These are phyloP conservation scores for Suhomyces kilbournensis DNA, from an alignment of 805 yeast species.

Conservation along the genomic window DNA sequence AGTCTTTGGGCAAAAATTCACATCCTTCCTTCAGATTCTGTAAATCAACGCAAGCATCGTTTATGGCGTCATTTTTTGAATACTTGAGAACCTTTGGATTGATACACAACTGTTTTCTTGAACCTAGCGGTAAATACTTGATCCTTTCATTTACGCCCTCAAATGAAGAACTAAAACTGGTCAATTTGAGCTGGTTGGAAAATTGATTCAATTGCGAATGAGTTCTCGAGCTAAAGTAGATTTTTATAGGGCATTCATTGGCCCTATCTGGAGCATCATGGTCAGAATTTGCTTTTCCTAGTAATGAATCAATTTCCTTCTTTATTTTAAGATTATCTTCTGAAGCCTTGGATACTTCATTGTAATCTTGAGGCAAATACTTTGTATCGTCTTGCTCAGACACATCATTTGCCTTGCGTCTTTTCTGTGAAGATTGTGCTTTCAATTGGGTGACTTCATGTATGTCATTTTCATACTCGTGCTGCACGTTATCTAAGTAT, in stretches of 20 bases:
- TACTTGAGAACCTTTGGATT: slow-evolving; percentile 56
- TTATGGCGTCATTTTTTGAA: slow-evolving; percentile 49
- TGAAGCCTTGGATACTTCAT: slow-evolving; percentile 19
- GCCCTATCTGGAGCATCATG: slow-evolving; percentile 12
- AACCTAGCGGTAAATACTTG: slow-evolving; percentile 73
- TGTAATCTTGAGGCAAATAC: slow-evolving; percentile 35
- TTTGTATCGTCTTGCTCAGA: slow-evolving; percentile 8
- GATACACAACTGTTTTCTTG: slow-evolving; percentile 82
- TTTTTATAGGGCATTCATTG: slow-evolving; percentile 37
- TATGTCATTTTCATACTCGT: slow-evolving; percentile 16
- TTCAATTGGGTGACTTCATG: slow-evolving; percentile 12
- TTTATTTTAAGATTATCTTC: slow-evolving; percentile 33
- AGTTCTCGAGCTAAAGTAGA: slow-evolving; percentile 79
- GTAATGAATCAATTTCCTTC: slow-evolving; percentile 47
- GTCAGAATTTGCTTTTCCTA: slow-evolving; percentile 35
- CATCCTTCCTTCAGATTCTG: slow-evolving; percentile 41
- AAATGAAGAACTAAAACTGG: slow-evolving; percentile 63
- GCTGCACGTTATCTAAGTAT: slow-evolving; percentile 34
- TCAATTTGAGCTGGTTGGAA: slow-evolving; percentile 62
- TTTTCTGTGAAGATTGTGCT: slow-evolving; percentile 5
- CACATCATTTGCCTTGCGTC: slow-evolving; percentile 4
- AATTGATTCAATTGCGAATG: slow-evolving; percentile 87
- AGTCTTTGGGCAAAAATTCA: slow-evolving; percentile 26
- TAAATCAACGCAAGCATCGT: slow-evolving; percentile 77
- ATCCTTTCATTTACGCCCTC: slow-evolving; percentile 46